Evolutionary conservation across 148 eudicot genomes (phyloP).

Genomic region (Rhododendron mucronatum): DNA sequence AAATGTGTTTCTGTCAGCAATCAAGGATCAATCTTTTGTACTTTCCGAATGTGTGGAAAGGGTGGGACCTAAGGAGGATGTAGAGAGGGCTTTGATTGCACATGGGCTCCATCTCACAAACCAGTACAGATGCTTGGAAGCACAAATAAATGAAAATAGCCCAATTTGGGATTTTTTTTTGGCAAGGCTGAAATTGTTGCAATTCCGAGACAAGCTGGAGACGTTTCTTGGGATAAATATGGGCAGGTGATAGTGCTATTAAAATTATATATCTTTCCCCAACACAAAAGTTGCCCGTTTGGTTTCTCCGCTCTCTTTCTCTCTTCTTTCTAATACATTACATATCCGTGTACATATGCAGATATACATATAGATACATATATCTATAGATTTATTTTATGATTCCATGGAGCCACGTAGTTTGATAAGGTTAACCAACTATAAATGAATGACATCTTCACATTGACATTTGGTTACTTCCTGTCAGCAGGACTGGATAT

Average conservation of each 20-base stretch:
- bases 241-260: conserved; percentile 72
- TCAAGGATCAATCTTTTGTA: conserved; percentile 78
- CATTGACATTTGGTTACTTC: background rate
- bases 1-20: conserved; percentile 52
- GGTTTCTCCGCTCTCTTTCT: background rate
- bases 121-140: conserved; percentile 45
- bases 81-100: conserved; percentile 56
- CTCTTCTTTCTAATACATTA: background rate
- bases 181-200: conserved; percentile 74
- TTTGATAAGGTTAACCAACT: background rate
- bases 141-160: conserved; percentile 29
- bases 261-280: background rate
- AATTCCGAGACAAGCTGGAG: conserved; percentile 86
- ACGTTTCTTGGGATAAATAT: conserved; percentile 94
- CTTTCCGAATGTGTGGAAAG: conserved; percentile 72
- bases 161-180: conserved; percentile 69
- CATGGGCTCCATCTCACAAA: conserved; percentile 71
- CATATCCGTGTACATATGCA: background rate
- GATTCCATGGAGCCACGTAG: background rate
- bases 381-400: background rate
- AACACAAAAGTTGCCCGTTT: background rate
- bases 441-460: background rate
- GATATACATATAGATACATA: background rate
- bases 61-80: conserved; percentile 85
- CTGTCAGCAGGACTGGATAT: background rate